These are phyloP conservation scores for Aschersonia sp. DNA, from an alignment of 2,329 filamentous ascomycete species.

Conservation along the genomic window DNA sequence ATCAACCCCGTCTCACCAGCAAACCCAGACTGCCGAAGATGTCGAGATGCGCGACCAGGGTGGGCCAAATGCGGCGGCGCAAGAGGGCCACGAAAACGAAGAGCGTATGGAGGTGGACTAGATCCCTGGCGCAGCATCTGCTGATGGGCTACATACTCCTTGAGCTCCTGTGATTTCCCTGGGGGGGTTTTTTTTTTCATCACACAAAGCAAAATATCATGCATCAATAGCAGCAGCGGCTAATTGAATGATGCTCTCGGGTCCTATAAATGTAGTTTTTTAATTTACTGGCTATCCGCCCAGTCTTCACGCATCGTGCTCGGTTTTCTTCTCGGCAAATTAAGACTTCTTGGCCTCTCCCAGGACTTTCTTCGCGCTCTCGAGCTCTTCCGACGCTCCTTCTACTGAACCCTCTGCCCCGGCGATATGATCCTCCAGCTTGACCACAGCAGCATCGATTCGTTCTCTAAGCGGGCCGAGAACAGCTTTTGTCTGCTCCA, in stretches of 20 bases:
- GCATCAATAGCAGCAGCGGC: too few species aligned
- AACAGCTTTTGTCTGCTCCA: slow-evolving; percentile 78
- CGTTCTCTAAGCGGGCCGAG: slow-evolving; percentile 58
- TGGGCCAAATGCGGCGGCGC: slow-evolving; percentile 9
- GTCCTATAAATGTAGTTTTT: too few species aligned
- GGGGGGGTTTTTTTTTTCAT: too few species aligned
- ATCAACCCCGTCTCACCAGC: slow-evolving; percentile 10
- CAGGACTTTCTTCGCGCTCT: slow-evolving; percentile 39
- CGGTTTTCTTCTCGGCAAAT: too few species aligned
- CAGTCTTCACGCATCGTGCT: too few species aligned
- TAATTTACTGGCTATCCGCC: too few species aligned
- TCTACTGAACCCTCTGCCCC: slow-evolving; percentile 28
- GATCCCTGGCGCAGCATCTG: too few species aligned
- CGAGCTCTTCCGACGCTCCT: slow-evolving; percentile 30
- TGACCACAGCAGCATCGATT: slow-evolving; percentile 56
- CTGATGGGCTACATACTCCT: too few species aligned
- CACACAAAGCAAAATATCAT: too few species aligned
- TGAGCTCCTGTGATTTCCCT: too few species aligned
- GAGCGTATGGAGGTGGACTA: slow-evolving; percentile 44
- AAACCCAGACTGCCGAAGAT: slow-evolving; percentile 29
- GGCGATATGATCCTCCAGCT: slow-evolving; percentile 61
- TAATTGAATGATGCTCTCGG: too few species aligned
- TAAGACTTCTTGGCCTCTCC: slow-evolving; percentile 27
- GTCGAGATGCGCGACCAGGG: slow-evolving; percentile 40
- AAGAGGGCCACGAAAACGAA: slow-evolving; percentile 26